Base-by-base conservation (phyloP, 768 basidiomycete species). In the Clitopilus hobsonii region DNA sequence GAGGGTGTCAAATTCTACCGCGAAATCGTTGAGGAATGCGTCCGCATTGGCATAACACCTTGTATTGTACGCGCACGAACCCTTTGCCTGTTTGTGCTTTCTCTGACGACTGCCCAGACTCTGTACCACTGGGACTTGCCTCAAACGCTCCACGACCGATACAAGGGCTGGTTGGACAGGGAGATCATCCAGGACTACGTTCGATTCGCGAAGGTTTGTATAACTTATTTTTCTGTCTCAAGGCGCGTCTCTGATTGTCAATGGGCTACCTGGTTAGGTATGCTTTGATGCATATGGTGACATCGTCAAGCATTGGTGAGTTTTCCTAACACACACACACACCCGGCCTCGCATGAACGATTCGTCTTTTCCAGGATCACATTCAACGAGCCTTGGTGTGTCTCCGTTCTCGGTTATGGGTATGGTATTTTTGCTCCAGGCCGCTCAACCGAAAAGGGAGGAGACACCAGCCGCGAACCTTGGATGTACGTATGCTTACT, bases 81-180 rank as follows among this genome's bases (percentile, higher is more conserved):
- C 26, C 16, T 24, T 36, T 23, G n/a, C n/a, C 41, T 47, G 26
- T 30, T 27, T 52, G 14, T n/a, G 13, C 49, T 38, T 30, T 36
- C 52, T 14, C 53, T 51, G 13, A 16, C 25, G 18, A 11, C 18
- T 18, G 18, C 18, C 25, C 52, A 88, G 84, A 88, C 85, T 0
- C 67, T 89, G 48, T 87, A 86, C 65, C 87, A 86, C 63, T 90
- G 88, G 89, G 89, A 91, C 60, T 74, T 89, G 6, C 89, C 89
- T 4, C 84, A 88, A 65, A 82, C 71, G 1, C 73, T 93, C 41
- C 79, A 88, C 30, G 84, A 89, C 53, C 76, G 84, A 50, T 91
- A 91, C 64, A 83, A 82, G 2, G 88, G 88, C 2, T 91, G 86
- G 88, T 70, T 88, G n/a, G 80, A 82, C 69, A 81, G 78, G 58